Base-by-base conservation (phyloP, 2,329 filamentous ascomycete genomes). In the Fusarium humuli region DNA sequence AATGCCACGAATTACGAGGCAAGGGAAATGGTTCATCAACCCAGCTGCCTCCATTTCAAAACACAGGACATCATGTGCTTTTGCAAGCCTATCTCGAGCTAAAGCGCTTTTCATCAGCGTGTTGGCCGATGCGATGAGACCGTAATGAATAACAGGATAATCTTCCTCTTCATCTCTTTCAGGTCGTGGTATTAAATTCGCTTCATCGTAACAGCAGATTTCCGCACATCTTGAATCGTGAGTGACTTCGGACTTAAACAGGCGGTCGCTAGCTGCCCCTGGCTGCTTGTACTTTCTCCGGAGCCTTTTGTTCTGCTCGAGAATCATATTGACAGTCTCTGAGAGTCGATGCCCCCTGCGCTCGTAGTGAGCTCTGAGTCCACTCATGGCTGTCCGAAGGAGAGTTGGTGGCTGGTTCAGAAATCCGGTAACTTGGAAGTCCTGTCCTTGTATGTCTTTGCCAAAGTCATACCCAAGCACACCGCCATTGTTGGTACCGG, bases 381-480 rank as follows among this genome's bases (percentile, higher is more conserved):
- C 44, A 16, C 25, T 57, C 6, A 70, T 53, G 0, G 65, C 65
- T 3, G 56, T 41, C 6, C 57, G 61, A 2, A 74, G 53, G 7
- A 53, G 20, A 7, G 4, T 30, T 20, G 70, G 67, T 10, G 71
- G 63, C 41, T 66, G 64, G 16, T 74, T 59, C 3, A 71, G 27
- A 7, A 50, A 50, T 0, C 54, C 44, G 7, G 57, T 71, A 2
- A 42, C 3, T 18, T 61, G 32, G 20, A 72, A 74, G 5, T 3
- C 22, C 25, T 66, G 56, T 4, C 53, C 49, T 42, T 72, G 65
- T 5, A 68, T 57, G 8, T 58, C 37, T 32, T 74, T 74, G n/a
- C 71, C 73, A 34, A 53, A 71, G 57, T 74, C 70, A 40, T 56
- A 69, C 11, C 67, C 61, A 16, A 65, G 45, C 2, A 70, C 57